phyloP scores from a whole-genome alignment of 192 early-diverging fungal genomes.

The Coemansia pectinata region DNA sequence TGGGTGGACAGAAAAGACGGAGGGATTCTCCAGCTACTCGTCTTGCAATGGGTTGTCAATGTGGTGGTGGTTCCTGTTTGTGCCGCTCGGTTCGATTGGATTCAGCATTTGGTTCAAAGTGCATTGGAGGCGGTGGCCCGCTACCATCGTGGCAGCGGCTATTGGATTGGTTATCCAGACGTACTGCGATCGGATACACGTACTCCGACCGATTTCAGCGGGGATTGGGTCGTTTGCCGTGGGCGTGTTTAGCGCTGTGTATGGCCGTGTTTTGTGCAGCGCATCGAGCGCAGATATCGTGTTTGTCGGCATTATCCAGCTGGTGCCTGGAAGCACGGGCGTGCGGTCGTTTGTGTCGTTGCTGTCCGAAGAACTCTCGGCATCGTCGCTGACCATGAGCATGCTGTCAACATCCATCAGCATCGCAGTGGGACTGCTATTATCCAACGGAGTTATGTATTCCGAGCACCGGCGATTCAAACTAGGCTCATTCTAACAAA shows the following conservation, averaged over 20 bases:
- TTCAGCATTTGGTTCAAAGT: slow-evolving; percentile 61
- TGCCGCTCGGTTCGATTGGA: slow-evolving; percentile 54
- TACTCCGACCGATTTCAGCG: slow-evolving; percentile 57
- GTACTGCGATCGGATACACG: slow-evolving; percentile 57
- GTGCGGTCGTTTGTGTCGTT: slow-evolving; percentile 60
- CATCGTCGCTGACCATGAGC: slow-evolving; percentile 36
- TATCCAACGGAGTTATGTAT: slow-evolving; percentile 34
- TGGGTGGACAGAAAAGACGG: slow-evolving; percentile 21
- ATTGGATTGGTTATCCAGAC: slow-evolving; percentile 63
- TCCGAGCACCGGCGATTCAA: slow-evolving; percentile 33
- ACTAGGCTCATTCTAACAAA: slow-evolving; percentile 19
- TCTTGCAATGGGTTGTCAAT: slow-evolving; percentile 22
- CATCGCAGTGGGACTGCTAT: slow-evolving; percentile 32
- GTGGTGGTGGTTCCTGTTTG: slow-evolving; percentile 57
- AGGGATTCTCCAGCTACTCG: slow-evolving; percentile 12
- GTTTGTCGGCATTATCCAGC: slow-evolving; percentile 73
- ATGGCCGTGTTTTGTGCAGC: slow-evolving; percentile 60
- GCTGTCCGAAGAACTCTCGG: slow-evolving; percentile 53
- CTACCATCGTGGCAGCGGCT: slow-evolving; percentile 64
- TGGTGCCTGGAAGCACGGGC: slow-evolving; percentile 78
- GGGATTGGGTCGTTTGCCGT: slow-evolving; percentile 71
- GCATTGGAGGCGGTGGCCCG: slow-evolving; percentile 61
- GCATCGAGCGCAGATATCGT: slow-evolving; percentile 67
- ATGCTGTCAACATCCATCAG: slow-evolving; percentile 35
- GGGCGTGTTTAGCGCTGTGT: slow-evolving; percentile 71